Percentiles rank a stretch among this genome's conserved stretches.
Conservation (phyloP, 2,329 filamentous ascomycete genomes). For the Aspergillus phoenicis region DNA sequence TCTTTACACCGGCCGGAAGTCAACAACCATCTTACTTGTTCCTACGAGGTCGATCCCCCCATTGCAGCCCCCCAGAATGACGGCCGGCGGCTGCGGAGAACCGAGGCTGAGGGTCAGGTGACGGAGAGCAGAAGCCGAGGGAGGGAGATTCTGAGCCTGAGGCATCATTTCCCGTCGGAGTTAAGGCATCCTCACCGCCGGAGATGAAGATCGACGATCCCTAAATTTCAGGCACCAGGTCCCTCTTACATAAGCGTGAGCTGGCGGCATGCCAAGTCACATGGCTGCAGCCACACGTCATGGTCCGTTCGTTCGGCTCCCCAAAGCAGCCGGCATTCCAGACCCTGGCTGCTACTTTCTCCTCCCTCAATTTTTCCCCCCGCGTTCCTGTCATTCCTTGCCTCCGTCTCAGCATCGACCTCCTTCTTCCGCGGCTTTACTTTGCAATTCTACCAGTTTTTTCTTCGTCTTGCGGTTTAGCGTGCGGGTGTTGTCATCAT, state of each 20-base stretch:
- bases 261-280: slow-evolving; percentile 8
- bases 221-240: not conserved
- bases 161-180: too few species aligned
- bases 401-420: not conserved
- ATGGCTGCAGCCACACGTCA: slow-evolving; percentile 20
- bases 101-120: slow-evolving; percentile 25
- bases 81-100: slow-evolving; percentile 25
- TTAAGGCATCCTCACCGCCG: not conserved
- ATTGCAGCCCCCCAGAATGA: not conserved
- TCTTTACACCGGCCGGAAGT: too few species aligned
- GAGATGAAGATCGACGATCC: not conserved
- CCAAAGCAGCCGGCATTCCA: slow-evolving; percentile 10
- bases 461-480: not conserved
- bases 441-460: not conserved
- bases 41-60: not conserved
- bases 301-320: slow-evolving; percentile 9
- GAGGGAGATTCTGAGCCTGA: too few species aligned
- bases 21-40: too few species aligned
- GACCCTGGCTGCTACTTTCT: slow-evolving; percentile 1
- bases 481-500: slow-evolving; percentile 1
- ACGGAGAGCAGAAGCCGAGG: not conserved
- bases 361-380: not conserved
- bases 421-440: not conserved
- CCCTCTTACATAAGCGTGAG: slow-evolving; percentile 3
- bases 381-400: not conserved